Percentiles rank a stretch among this genome's conserved stretches.
phyloP scores from a whole-genome alignment of 805 yeast genomes.

The Starmerella floricola region DNA sequence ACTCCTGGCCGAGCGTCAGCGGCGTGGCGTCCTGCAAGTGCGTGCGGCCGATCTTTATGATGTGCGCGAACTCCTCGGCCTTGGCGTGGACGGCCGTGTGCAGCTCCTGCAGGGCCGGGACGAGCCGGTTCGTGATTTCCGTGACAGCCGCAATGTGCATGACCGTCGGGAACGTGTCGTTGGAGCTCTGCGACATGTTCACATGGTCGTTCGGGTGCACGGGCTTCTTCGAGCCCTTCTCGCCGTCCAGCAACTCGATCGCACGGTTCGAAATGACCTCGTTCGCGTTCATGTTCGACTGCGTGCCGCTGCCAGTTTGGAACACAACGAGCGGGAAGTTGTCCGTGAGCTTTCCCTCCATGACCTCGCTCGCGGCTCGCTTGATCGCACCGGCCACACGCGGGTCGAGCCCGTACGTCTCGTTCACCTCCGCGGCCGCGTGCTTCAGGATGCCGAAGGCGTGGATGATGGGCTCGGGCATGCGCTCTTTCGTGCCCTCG shows the following conservation, averaged over 20 bases:
- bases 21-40: slow-evolving; percentile 99
- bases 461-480: slow-evolving; percentile 81
- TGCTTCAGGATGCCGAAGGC: slow-evolving; percentile 92
- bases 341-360: slow-evolving; percentile 78
- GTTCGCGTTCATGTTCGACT: slow-evolving; percentile 97
- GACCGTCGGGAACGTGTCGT: slow-evolving; percentile 98
- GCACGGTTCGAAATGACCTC: slow-evolving; percentile 98
- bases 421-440: slow-evolving; percentile 87
- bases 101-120: slow-evolving; percentile 70
- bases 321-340: slow-evolving; percentile 97
- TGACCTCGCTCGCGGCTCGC: slow-evolving; percentile 90
- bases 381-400: slow-evolving; percentile 73
- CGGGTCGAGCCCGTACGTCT: slow-evolving; percentile 74
- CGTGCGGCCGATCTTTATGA: slow-evolving; percentile 97
- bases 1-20: slow-evolving; percentile 93
- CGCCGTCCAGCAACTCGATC: slow-evolving; percentile 88
- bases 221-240: slow-evolving; percentile 79
- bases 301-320: slow-evolving; percentile 99
- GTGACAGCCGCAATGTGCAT: slow-evolving; percentile 98
- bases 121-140: slow-evolving; percentile 60
- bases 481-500: slow-evolving; percentile 64
- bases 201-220: slow-evolving; percentile 99
- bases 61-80: slow-evolving; percentile 69
- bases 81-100: slow-evolving; percentile 69
- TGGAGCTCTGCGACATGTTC: slow-evolving; percentile 96